phyloP scores from a whole-genome alignment of 495 filamentous ascomycete genomes.

The Xylaria acuta region DNA sequence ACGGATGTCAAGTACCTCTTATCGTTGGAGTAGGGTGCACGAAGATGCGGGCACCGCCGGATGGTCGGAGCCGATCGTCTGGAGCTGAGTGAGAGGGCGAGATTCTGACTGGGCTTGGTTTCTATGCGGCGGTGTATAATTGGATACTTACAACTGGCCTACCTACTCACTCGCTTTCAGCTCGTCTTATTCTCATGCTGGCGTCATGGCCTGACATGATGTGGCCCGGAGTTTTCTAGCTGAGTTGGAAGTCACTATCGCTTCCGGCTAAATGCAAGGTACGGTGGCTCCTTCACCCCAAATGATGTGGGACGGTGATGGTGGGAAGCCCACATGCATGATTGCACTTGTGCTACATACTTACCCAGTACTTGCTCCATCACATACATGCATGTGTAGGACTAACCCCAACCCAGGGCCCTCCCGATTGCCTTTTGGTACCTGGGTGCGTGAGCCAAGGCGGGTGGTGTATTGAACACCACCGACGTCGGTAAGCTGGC shows the following conservation, averaged over 20 bases:
- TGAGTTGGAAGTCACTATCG: neutral
- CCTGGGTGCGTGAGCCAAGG: neutral
- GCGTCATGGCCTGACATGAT: neutral
- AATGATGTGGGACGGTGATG: too few species aligned
- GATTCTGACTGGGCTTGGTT: neutral
- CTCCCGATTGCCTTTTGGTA: neutral
- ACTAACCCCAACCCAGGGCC: neutral
- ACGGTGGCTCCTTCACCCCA: neutral
- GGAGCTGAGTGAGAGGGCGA: neutral
- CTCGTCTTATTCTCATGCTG: neutral
- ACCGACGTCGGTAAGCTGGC: neutral
- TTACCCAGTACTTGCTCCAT: neutral
- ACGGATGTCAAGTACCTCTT: neutral
- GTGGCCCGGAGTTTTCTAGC: neutral
- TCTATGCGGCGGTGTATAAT: neutral
- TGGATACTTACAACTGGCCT: neutral
- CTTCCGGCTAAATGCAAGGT: conserved; percentile 11
- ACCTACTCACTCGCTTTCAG: neutral
- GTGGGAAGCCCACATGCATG: too few species aligned
- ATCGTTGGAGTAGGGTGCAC: neutral
- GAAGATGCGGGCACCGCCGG: neutral
- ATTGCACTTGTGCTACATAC: too few species aligned
- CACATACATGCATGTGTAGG: too few species aligned
- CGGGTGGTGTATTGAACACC: neutral
- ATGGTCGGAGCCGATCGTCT: neutral